A percentile compares a stretch with the other conserved stretches of the same genome.
Conservation (phyloP, 768 basidiomycete genomes). For the Mycena vulgaris region DNA sequence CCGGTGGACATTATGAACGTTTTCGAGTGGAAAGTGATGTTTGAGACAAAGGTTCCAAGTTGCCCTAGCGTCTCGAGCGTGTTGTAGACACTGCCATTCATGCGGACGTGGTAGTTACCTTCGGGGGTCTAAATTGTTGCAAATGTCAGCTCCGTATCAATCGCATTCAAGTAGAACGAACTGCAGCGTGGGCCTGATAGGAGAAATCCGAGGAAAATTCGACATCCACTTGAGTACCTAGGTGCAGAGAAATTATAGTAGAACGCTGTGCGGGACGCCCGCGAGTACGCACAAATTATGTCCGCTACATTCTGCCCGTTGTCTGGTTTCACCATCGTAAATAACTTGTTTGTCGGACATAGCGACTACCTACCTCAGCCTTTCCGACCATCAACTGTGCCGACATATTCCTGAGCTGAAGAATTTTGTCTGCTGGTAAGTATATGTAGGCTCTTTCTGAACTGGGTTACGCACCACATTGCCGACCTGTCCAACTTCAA, state of each 20-base stretch:
- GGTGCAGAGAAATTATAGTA: neutral
- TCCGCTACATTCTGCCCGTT: constrained; percentile 3
- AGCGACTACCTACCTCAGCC: neutral
- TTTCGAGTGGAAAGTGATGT: constrained; percentile 2
- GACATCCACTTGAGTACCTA: neutral
- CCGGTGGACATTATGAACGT: neutral
- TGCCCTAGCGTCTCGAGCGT: neutral
- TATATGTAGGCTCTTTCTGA: neutral
- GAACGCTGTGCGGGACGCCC: too few species aligned
- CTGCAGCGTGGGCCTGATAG: neutral
- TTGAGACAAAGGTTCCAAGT: neutral
- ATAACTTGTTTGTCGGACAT: neutral
- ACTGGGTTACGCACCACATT: neutral
- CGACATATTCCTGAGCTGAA: constrained; percentile 9
- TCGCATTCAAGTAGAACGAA: neutral
- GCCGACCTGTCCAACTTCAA: neutral
- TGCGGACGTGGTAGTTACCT: constrained; percentile 24
- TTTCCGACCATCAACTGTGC: constrained; percentile 22
- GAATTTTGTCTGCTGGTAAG: neutral
- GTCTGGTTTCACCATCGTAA: neutral
- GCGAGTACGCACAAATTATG: neutral
- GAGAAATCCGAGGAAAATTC: neutral
- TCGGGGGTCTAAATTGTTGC: constrained; percentile 1
- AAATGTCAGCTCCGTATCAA: neutral
- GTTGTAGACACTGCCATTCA: constrained; percentile 17